A percentile compares a stretch with the other conserved stretches of the same genome.
Evolutionary conservation across 163 green algal species (phyloP).

Genomic region (Volvox carteri): DNA sequence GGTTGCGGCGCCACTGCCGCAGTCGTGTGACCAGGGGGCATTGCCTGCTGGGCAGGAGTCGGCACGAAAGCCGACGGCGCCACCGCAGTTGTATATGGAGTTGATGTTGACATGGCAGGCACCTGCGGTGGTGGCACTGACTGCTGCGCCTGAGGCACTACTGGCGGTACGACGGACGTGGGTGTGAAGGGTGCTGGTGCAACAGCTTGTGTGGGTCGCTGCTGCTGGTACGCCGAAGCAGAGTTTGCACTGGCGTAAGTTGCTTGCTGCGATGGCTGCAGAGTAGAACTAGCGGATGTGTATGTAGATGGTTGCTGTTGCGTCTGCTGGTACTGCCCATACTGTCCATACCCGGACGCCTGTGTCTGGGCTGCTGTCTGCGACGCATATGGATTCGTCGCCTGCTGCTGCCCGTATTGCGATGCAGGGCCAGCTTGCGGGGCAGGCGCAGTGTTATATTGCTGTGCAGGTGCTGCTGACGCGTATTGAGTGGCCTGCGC

Average conservation of each 20-base stretch:
- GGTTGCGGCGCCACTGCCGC: constrained; percentile 33
- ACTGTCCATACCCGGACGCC: constrained; percentile 9
- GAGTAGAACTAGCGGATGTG: not conserved
- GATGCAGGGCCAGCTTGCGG: not conserved
- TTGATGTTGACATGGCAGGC: not conserved
- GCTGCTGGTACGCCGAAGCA: constrained; percentile 11
- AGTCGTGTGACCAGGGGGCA: not conserved
- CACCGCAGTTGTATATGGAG: not conserved
- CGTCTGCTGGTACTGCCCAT: constrained; percentile 40
- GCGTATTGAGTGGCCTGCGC: not conserved
- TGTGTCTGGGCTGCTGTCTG: constrained; percentile 10
- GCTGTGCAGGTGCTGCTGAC: not conserved
- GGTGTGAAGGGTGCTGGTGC: constrained; percentile 37
- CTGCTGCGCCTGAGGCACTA: constrained; percentile 14
- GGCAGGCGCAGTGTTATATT: constrained; percentile 29
- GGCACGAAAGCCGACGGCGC: constrained; percentile 4
- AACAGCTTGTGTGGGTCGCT: not conserved
- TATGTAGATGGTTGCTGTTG: constrained; percentile 24
- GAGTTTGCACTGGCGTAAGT: not conserved
- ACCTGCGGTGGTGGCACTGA: not conserved
- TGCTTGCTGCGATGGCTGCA: constrained; percentile 19
- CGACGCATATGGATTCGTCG: constrained; percentile 13
- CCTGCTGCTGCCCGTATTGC: constrained; percentile 48
- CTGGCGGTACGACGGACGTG: constrained; percentile 3
- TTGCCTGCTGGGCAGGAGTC: not conserved